Evolutionary conservation across 805 yeast genomes (phyloP), one percentile per base, ranked within the genome.

Genomic region (Candida andamanensis): DNA sequence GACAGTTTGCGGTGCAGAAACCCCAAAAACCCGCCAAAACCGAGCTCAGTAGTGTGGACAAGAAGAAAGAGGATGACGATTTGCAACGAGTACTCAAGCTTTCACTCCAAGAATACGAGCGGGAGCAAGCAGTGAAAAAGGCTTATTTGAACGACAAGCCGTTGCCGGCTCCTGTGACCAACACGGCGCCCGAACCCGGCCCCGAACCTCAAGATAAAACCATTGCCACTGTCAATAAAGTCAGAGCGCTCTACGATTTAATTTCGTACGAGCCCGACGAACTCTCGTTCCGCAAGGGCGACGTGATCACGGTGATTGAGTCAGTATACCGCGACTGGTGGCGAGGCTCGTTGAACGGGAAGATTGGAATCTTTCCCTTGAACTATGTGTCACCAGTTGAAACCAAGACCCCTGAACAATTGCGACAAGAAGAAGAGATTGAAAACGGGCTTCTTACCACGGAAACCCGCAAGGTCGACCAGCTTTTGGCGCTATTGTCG

Each of bases 321-420:
- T 71, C 81, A 11, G 95, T 84, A 5, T 89, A 87, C 54, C 71
- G 85, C 40, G 97, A 90, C 50, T 90, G 98, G 98, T 85, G 96
- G 81, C 72, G 85, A 44, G 98, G 98, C 11, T 75, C 90, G 5
- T 54, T 69, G 4, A 69, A 74, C 33, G 96, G 96, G 1, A 72
- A 70, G 33, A 68, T 78, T 30, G 98, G 98, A 13, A 80, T 92
- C 10, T 87, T 90, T 57, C 98, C 98, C 0, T 71, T 85, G 37
- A 90, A 90, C 53, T 90, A 92, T 50, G 97, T 92, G 1, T 73
- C 85, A 0, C 87, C 87, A 2, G 61, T 87, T 4, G 73, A 78
- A 1, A 81, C 78, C 28, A 79, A 81, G 21, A 67, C 85, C 0
- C 67, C 74, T 2, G 69, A 71, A 29, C 89, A 87, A 41, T 39